Evolutionary conservation across 2,329 filamentous ascomycete genomes (phyloP).

Genomic region (Nothophoma quercina): DNA sequence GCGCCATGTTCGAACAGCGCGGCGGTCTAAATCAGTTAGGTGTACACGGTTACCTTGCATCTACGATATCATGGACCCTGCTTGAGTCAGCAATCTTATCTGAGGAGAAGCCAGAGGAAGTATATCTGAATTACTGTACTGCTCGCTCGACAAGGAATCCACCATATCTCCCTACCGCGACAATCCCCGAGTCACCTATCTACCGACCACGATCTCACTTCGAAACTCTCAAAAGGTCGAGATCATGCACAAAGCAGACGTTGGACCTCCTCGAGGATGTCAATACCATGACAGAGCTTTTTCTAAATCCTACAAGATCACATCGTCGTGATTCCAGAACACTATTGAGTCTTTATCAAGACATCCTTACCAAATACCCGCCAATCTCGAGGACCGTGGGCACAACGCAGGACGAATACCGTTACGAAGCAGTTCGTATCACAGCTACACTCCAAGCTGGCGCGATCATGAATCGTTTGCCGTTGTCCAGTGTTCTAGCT

Average conservation of each 20-base stretch:
- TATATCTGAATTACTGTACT: conserved; percentile 41
- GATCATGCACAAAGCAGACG: conserved; percentile 20
- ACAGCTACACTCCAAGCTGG: conserved; percentile 42
- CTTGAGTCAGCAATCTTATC: conserved; percentile 44
- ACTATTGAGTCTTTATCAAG: conserved; percentile 28
- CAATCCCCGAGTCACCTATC: conserved; percentile 47
- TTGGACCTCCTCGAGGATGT: conserved; percentile 39
- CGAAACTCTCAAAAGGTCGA: conserved; percentile 36
- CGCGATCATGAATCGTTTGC: conserved; percentile 36
- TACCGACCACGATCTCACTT: conserved; percentile 41
- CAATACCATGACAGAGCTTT: conserved; percentile 41
- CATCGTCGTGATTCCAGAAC: conserved; percentile 26
- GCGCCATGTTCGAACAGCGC: conserved; percentile 42
- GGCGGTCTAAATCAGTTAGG: conserved; percentile 45
- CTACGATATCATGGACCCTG: conserved; percentile 42
- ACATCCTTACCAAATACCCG: conserved; percentile 30
- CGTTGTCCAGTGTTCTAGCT: conserved; percentile 39
- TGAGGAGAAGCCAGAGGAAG: conserved; percentile 32
- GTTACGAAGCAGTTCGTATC: conserved; percentile 48
- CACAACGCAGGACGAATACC: conserved; percentile 33
- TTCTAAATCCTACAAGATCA: conserved; percentile 31
- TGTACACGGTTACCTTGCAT: conserved; percentile 41
- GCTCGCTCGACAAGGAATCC: conserved; percentile 13
- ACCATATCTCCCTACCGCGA: conserved; percentile 26
- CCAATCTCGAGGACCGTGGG: conserved; percentile 20